A percentile compares a stretch with the other conserved stretches of the same genome.
These are phyloP conservation scores for Verticillium tricorpus DNA, from an alignment of 2,329 filamentous ascomycete species.

Conservation along the genomic window DNA sequence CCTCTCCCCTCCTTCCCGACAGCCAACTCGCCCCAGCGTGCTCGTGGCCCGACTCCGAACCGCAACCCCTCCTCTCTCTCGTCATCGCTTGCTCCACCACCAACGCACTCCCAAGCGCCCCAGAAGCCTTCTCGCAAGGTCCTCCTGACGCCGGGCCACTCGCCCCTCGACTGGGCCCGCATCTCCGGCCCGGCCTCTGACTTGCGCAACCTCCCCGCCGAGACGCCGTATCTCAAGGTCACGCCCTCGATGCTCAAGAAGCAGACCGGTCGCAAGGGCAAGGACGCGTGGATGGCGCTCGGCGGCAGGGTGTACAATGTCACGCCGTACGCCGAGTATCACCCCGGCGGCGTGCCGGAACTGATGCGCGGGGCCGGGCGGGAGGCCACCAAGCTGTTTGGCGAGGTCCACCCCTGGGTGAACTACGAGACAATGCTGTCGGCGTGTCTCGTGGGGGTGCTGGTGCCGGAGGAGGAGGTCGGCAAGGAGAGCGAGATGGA, in stretches of 20 bases:
- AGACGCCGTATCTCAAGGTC: conserved; percentile 62
- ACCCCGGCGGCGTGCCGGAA: conserved; percentile 81
- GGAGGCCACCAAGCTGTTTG: conserved; percentile 60
- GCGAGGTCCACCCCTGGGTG: conserved; percentile 66
- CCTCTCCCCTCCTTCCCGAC: conserved; percentile 39
- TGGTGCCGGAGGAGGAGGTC: conserved; percentile 54
- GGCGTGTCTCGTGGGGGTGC: conserved; percentile 57
- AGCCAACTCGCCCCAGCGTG: conserved; percentile 46
- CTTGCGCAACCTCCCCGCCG: conserved; percentile 56
- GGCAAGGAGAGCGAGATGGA: conserved; percentile 45
- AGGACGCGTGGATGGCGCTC: conserved; percentile 85
- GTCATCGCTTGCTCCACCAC: conserved; percentile 48
- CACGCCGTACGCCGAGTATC: conserved; percentile 81
- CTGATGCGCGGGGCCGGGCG: conserved; percentile 58
- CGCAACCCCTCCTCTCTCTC: conserved; percentile 27
- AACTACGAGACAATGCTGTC: conserved; percentile 68
- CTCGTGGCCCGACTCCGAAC: conserved; percentile 33
- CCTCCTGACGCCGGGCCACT: conserved; percentile 82
- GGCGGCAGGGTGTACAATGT: conserved; percentile 94
- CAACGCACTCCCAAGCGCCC: conserved; percentile 47
- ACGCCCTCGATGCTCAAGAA: conserved; percentile 74
- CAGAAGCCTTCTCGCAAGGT: conserved; percentile 64
- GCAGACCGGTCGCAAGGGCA: conserved; percentile 78
- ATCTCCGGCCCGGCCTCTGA: conserved; percentile 62
- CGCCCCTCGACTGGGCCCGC: conserved; percentile 92